Base-by-base conservation (phyloP, 306 rosid genomes). In the Trichosanthes truncata region DNA sequence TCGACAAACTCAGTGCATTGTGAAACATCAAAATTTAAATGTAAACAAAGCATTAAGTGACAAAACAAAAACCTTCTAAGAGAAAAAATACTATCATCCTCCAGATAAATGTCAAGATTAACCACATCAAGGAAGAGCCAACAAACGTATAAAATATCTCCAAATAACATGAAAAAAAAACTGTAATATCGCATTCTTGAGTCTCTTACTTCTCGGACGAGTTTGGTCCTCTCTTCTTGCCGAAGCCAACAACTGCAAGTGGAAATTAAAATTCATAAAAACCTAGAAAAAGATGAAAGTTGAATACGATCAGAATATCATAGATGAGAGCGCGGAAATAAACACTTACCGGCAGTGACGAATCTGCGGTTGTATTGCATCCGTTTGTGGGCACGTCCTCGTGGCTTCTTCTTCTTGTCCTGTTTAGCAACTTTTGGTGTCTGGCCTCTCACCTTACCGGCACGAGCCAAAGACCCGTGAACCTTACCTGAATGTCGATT, bases 381-480 rank as follows among this genome's bases (percentile, higher is more conserved):
- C 31, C 92, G 84, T 85, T 89, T 89, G 86, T 89, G 86, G 1
- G 92, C 90, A 31, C 92, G 87, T 20, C 92, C 90, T 45, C 92
- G 84, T 72, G 90, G 89, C 80, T 87, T 83, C 85, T 87, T 89
- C 87, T 85, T 87, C 90, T 89, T 89, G 73, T 89, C 92, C 35
- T 87, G 90, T 84, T 89, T 89, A 15, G 92, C 89, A 43, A 14
- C 11, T 49, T 49, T 18, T 49, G 14, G 92, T 17, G 90, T 89
- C 79, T 89, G 92, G 33, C 90, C 92, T 43, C 92, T 85, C 68
- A 89, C 92, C 84, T 89, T 89, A 1, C 92, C 92, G 26, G 92
- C 92, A 84, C 90, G 92, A 31, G 92, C 92, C 83, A 89, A 55
- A 7, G 92, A 89, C 48, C 90, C 92, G 80, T 89, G 92, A 80